Evolutionary conservation across 257 asterid species (phyloP).

Genomic region (Fraxinus cuspidata): DNA sequence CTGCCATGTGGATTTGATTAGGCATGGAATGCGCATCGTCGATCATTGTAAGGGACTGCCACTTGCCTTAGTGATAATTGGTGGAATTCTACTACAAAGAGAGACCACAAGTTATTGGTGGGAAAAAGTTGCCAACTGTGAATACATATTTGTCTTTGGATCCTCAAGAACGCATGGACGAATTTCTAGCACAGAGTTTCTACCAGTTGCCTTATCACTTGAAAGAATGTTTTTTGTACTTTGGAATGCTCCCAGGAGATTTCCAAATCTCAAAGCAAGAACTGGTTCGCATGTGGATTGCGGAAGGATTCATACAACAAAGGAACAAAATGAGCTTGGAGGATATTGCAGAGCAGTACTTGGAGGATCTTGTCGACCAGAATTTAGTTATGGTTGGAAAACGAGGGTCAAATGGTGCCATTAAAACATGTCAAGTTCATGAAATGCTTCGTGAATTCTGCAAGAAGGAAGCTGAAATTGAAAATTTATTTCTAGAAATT

Average conservation of each 20-base stretch:
- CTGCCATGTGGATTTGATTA: slow-evolving; percentile 41
- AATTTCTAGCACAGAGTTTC: slow-evolving; percentile 48
- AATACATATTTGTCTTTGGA: slow-evolving; percentile 46
- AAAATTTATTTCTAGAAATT: slow-evolving; percentile 43
- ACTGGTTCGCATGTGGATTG: slow-evolving; percentile 53
- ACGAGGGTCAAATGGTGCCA: slow-evolving; percentile 36
- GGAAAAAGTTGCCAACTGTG: background rate
- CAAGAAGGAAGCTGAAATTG: slow-evolving; percentile 45
- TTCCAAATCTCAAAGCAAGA: slow-evolving; percentile 45
- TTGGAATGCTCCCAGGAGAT: slow-evolving; percentile 55
- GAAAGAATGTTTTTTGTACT: slow-evolving; percentile 54
- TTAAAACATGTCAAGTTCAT: slow-evolving; percentile 51
- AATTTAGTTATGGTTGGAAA: slow-evolving; percentile 46
- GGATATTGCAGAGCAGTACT: slow-evolving; percentile 20
- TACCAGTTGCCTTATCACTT: slow-evolving; percentile 50
- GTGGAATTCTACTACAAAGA: slow-evolving; percentile 51
- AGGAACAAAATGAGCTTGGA: slow-evolving; percentile 37
- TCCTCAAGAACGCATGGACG: slow-evolving; percentile 38
- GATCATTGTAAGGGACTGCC: slow-evolving; percentile 47
- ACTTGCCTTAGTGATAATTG: slow-evolving; percentile 56
- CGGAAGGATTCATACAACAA: slow-evolving; percentile 57
- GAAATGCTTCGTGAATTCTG: slow-evolving; percentile 57
- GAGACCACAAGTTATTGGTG: slow-evolving; percentile 21
- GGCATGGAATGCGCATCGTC: slow-evolving; percentile 40
- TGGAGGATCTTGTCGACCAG: slow-evolving; percentile 49